These are phyloP conservation scores for Coemansia interrupta DNA, from an alignment of 192 early-diverging fungal species.

Conservation along the genomic window DNA sequence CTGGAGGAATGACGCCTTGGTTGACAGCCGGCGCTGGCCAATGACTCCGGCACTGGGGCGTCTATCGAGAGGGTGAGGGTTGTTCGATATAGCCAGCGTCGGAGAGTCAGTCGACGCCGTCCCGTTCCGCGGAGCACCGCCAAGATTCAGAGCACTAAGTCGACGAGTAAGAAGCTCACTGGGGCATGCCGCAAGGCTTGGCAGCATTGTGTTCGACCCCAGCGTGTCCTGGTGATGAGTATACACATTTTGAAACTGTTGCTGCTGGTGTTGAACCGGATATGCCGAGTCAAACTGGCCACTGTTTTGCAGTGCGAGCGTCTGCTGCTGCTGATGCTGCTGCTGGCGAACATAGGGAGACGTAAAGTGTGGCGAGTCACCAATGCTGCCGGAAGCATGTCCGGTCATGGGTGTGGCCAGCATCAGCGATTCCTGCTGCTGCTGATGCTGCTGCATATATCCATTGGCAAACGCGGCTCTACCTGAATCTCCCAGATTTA, in stretches of 20 bases:
- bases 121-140: conserved; percentile 4
- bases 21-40: conserved; percentile 49
- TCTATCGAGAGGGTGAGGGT: conserved; percentile 28
- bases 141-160: conserved; percentile 38
- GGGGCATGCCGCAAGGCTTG: conserved; percentile 21
- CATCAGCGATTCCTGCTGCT: conserved; percentile 15
- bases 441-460: conserved; percentile 9
- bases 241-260: background rate
- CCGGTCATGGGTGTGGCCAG: conserved; percentile 15
- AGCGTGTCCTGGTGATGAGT: conserved; percentile 3
- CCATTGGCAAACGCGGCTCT: background rate
- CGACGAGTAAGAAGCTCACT: conserved; percentile 47
- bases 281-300: conserved; percentile 24
- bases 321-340: conserved; percentile 7
- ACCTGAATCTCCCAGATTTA: background rate
- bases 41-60: conserved; percentile 50
- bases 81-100: conserved; percentile 9
- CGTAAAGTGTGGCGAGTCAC: conserved; percentile 19
- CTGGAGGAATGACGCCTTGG: conserved; percentile 38
- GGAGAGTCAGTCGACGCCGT: background rate
- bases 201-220: conserved; percentile 17
- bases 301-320: conserved; percentile 12
- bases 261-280: conserved; percentile 11
- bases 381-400: conserved; percentile 6
- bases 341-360: conserved; percentile 21